Evolutionary conservation across 139 green algal species (phyloP), one percentile per base, ranked within the genome.

Genomic region (Mychonastes homosphaera): DNA sequence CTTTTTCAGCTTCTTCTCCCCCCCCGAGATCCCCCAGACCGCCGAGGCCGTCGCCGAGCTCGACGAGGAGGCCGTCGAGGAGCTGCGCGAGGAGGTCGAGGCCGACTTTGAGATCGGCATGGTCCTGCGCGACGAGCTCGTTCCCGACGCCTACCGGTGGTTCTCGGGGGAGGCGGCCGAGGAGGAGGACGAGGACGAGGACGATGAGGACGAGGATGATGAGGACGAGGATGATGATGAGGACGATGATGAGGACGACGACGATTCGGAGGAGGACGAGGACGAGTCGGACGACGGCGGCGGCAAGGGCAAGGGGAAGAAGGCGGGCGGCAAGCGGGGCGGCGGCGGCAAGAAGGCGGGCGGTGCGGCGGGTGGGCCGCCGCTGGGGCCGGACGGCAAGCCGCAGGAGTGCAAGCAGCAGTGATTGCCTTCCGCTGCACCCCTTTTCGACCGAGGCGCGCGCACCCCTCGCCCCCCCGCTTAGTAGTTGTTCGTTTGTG

Each of bases 1-100:
- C 36, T 95, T 97, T 77, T 97, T 97, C 81, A 87, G 84, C 71
- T 96, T 95, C 74, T 97, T 97, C 83, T 79, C 54, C 47, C 82
- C 88, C n/a, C 85, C 89, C 3, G 56, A 81, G 56, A 74, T 82
- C 33, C 43, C 32, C 24, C 56, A 85, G 65, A 65, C 95, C 2
- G 84, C 85, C 3, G 81, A 84, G 9, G 78, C 88, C 28, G 84
- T 87, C 10, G 77, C 82, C 33, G 81, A 95, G 30, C 62, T 95
- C 27, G 76, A 84, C 3, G 83, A 94, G 58, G 81, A 94, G 61
- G 82, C 88, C 48, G 83, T 90, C 75, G 88, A 97, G 69, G 64
- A 82, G 66, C 76, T 97, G 36, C 83, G 94, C 63, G 78, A 79
- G 15, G 68, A 76, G 30, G 86, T 97, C 50, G 82, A 95, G 73